Evolutionary conservation across 331 rosid species (phyloP), one percentile per base, ranked within the genome.

Genomic region (Malus hybrid): DNA sequence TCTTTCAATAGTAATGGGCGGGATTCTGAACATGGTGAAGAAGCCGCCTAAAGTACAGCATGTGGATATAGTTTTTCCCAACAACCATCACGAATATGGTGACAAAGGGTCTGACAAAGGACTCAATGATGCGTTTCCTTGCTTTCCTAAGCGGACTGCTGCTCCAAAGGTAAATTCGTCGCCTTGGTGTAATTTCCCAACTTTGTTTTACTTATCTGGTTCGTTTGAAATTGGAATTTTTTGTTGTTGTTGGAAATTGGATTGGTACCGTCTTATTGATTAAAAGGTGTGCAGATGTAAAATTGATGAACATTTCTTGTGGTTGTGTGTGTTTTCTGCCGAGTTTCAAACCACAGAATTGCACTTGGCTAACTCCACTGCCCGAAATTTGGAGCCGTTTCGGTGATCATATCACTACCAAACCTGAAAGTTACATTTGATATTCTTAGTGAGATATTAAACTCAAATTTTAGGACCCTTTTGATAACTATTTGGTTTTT

Each of bases 111-210:
- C 50, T 44, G 50, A 44, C 15, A 5, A 3, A 42, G 50, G 50
- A 44, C 0, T 11, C 50, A 12, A 44, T 44, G 50, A 44, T 44
- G 50, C 0, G 50, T 44, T 44, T 44, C 50, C 50, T 44, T 44
- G 50, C 50, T 3, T 36, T 12, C 61, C 61, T 55, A 55, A 86
- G 79, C 90, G 83, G 62, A 83, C 83, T 63, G 81, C 84, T 44
- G 50, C 50, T 44, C 50, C 50, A 42, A 89, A 91, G 93, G 88
- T 89, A 71, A 73, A 73, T 36, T 18, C 36, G 1, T 44, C n/a
- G 62, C 48, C 31, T 20, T 19, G 24, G n/a, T 5, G 3, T 34
- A 19, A n/a, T 15, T 19, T 18, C 70, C 36, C 22, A 4, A 65
- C 20, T 10, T 9, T 33, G 13, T 65, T 36, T 65, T 4, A 33